phyloP scores from a whole-genome alignment of 139 green algal genomes.

The Nannochloris sp. region DNA sequence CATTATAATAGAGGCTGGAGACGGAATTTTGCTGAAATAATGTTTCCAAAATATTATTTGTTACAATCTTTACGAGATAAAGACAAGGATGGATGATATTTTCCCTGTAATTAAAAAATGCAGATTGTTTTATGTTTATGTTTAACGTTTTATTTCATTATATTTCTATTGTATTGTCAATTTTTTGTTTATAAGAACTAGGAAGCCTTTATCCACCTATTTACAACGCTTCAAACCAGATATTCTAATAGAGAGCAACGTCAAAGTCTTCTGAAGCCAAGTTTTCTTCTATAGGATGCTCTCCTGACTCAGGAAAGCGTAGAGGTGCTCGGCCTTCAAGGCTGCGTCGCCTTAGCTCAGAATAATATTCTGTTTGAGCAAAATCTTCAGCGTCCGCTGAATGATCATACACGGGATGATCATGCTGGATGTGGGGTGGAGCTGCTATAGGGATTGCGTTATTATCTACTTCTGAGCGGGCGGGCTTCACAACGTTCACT shows the following conservation, averaged over 20 bases:
- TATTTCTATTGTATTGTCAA: neutral
- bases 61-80: neutral
- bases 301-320: neutral
- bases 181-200: neutral
- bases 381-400: neutral
- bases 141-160: neutral
- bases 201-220: no score
- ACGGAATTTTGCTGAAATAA: slow-evolving; percentile 12
- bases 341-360: neutral
- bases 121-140: neutral
- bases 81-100: neutral
- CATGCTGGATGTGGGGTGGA: neutral
- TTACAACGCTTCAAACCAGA: no score
- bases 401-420: neutral
- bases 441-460: neutral
- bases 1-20: slow-evolving; percentile 1
- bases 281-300: neutral
- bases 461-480: neutral
- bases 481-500: neutral
- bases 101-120: neutral
- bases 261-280: neutral
- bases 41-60: slow-evolving; percentile 13
- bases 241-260: neutral
- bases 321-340: neutral
- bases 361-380: neutral